Evolutionary conservation across 768 basidiomycete genomes (phyloP).

Genomic region (Pleurotus pulmonarius): DNA sequence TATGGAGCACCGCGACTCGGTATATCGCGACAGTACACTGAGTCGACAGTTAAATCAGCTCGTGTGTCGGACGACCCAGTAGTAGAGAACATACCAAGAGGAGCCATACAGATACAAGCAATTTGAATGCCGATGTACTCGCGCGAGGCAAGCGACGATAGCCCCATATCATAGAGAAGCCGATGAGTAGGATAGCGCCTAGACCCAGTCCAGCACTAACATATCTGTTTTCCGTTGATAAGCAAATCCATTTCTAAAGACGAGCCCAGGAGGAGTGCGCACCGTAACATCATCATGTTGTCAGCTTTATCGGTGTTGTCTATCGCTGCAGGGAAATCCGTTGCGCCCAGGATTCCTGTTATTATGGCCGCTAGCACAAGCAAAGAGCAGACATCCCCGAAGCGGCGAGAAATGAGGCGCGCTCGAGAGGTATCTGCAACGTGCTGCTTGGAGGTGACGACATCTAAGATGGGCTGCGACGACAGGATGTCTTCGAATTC

Average conservation of each 20-base stretch:
- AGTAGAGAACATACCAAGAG: conserved; percentile 26
- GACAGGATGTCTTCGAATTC: conserved; percentile 12
- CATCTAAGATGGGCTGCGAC: conserved; percentile 16
- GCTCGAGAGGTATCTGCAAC: conserved; percentile 22
- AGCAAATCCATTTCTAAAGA: not conserved
- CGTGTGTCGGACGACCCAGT: not conserved
- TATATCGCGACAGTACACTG: conserved; percentile 33
- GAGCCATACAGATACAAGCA: conserved; percentile 18
- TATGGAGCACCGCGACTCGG: conserved; percentile 35
- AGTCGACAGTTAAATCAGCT: not conserved
- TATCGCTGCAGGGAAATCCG: conserved; percentile 15
- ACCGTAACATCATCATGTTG: conserved; percentile 12
- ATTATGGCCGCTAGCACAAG: conserved; percentile 27
- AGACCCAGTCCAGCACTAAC: conserved; percentile 18
- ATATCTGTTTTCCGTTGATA: conserved; percentile 13
- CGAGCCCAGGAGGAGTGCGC: conserved; percentile 12
- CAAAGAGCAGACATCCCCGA: conserved; percentile 18
- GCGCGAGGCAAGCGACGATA: conserved; percentile 21
- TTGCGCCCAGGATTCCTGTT: conserved; percentile 25
- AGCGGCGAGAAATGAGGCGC: conserved; percentile 26
- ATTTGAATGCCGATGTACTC: conserved; percentile 16
- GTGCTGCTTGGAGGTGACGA: conserved; percentile 10
- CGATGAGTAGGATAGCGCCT: conserved; percentile 11
- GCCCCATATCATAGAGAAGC: conserved; percentile 18
- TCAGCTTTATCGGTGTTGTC: conserved; percentile 16